Evolutionary conservation across 768 basidiomycete species (phyloP), one percentile per base, ranked within the genome.

Genomic region (Tephrocybe sp.): DNA sequence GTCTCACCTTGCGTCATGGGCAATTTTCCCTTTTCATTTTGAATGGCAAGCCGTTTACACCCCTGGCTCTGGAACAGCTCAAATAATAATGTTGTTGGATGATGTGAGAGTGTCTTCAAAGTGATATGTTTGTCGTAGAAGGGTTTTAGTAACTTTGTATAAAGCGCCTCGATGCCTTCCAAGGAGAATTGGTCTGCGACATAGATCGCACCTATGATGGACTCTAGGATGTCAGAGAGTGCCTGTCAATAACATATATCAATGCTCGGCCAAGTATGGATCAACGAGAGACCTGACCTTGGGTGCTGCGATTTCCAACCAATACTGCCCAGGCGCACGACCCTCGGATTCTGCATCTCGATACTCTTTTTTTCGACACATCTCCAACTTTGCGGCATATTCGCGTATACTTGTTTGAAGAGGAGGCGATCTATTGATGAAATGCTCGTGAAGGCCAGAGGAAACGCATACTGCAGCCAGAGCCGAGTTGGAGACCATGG

Each of bases 401-500:
- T 68, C 62, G 13, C 72, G 66, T 42, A 92, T 82, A 39, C 69
- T 68, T 9, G 59, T 64, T 15, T 71, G 71, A 9, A 89, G 65
- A 11, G 74, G 68, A 34, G 74, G 68, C 3, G 83, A 83, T 45
- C 81, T 80, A 44, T 79, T 74, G 40, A 78, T 69, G 22, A 92
- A 66, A 64, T 84, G 69, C 36, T 82, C 67, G 49, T 88, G 70
- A 46, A 94, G 67, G 27, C 84, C 84, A 45, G 78, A 77, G 55
- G 75, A 76, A 15, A 92, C 82, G 56, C 86, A 90, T 50, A 92
- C 64, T 2, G 90, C 86, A 31, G 85, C 88, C 36, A 93, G 70
- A 15, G 85, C 74, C 24, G 82, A 77, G 63, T 92, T 92, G 3
- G 88, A 89, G 22, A 93, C 89, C 89, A 93, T 92, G 7, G 87